Percentiles rank a stretch among this genome's conserved stretches.
These are phyloP conservation scores for Calocybe gangraenosa DNA, from an alignment of 768 basidiomycete genomes.

Conservation along the genomic window DNA sequence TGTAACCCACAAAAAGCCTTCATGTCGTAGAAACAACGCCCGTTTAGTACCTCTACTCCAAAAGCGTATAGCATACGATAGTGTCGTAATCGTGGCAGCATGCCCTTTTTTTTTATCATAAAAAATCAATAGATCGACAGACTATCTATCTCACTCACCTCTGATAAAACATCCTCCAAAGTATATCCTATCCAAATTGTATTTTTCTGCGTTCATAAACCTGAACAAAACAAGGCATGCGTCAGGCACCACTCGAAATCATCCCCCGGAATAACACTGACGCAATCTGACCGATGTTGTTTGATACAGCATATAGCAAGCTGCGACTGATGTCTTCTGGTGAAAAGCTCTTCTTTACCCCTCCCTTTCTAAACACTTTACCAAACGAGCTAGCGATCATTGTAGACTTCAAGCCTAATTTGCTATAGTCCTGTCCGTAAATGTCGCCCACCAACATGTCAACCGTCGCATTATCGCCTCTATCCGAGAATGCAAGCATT, in stretches of 20 bases:
- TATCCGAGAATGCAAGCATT: constrained; percentile 92
- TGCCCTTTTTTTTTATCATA: constrained; percentile 64
- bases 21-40: constrained; percentile 94
- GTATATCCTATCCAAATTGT: constrained; percentile 93
- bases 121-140: constrained; percentile 12
- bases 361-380: constrained; percentile 92
- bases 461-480: constrained; percentile 88
- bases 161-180: constrained; percentile 99
- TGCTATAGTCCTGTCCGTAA: constrained; percentile 95
- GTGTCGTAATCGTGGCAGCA: constrained; percentile 92
- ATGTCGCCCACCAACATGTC: constrained; percentile 99
- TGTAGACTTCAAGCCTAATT: constrained; percentile 93
- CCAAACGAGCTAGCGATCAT: constrained; percentile 99
- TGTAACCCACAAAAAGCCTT: constrained; percentile 86
- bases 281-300: constrained; percentile 99
- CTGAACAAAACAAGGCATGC: constrained; percentile 40
- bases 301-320: constrained; percentile 92
- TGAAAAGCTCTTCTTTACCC: constrained; percentile 72
- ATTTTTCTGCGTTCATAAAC: constrained; percentile 99
- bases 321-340: constrained; percentile 94
- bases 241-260: not conserved
- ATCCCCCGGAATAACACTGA: constrained; percentile 41
- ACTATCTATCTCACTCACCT: constrained; percentile 46
- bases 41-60: constrained; percentile 98
- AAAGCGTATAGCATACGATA: constrained; percentile 98